A percentile compares a stretch with the other conserved stretches of the same genome.
Conservation (phyloP, 2,329 filamentous ascomycete genomes). For the Pyrenophora teres region DNA sequence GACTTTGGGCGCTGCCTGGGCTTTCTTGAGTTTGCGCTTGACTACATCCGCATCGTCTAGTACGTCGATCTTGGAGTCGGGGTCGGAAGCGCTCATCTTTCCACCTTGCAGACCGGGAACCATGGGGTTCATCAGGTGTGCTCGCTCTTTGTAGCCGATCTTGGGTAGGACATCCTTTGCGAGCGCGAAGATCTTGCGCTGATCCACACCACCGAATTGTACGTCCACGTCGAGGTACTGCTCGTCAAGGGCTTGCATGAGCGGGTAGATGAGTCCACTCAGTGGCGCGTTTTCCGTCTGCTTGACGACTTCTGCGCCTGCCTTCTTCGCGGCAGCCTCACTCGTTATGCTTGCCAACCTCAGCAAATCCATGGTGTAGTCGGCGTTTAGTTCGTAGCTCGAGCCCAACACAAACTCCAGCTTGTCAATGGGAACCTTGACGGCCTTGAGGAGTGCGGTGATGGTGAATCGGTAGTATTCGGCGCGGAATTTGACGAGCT, state of each 20-base stretch:
- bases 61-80: conserved; percentile 90
- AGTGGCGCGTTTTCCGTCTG: conserved; percentile 78
- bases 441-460: conserved; percentile 72
- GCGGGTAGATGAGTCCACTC: conserved; percentile 77
- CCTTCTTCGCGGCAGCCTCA: conserved; percentile 84
- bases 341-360: conserved; percentile 71
- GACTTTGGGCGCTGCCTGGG: conserved; percentile 74
- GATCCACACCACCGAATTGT: conserved; percentile 79
- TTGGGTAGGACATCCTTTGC: conserved; percentile 85
- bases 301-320: conserved; percentile 93
- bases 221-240: conserved; percentile 79
- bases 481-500: conserved; percentile 80
- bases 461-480: conserved; percentile 84
- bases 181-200: conserved; percentile 85
- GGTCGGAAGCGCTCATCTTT: conserved; percentile 77
- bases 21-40: conserved; percentile 72
- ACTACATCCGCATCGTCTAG: conserved; percentile 77
- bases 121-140: conserved; percentile 84
- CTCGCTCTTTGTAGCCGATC: conserved; percentile 76
- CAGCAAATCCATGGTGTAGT: conserved; percentile 89
- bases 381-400: conserved; percentile 70
- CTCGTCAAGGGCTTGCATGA: conserved; percentile 91
- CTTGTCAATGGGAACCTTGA: conserved; percentile 77
- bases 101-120: conserved; percentile 79
- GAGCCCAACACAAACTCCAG: conserved; percentile 84